Evolutionary conservation across 2,329 filamentous ascomycete genomes (phyloP), one percentile per base, ranked within the genome.

Genomic region (Aspergillus sp.): DNA sequence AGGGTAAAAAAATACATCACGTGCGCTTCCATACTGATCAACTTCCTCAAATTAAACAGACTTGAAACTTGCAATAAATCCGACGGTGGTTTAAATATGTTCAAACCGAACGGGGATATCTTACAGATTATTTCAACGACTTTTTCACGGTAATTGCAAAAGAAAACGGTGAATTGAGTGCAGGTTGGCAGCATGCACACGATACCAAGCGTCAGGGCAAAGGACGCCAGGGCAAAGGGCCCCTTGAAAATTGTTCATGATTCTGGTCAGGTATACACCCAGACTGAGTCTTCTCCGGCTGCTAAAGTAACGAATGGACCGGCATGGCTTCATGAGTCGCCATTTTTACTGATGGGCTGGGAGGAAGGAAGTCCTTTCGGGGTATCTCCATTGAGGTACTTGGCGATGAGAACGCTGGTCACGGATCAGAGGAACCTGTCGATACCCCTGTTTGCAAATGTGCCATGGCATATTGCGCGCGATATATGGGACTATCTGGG

Each of bases 401-500:
- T 67, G 7, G 73, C 75, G 9, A 74, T 72, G 65, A 67, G 62
- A 54, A 58, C 62, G 24, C 45, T 64, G 1, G 47, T 77, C n/a
- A 56, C 62, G 35, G 73, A 79, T 52, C 76, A 78, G 55, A 71
- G 74, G 11, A 64, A 53, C 21, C 55, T 80, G 17, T 71, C 67
- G 1, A 47, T 66, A 1, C 66, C 68, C 2, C 63, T 75, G 55
- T 77, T 80, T 61, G 64, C 61, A 5, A 55, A 65, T 41, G 56
- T 79, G 2, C 76, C 75, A 1, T 79, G 75, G 76, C 58, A 59
- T 17, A 60, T 79, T 47, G 77, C 76, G 1, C 60, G 65, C 43
- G 69, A 72, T 41, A 57, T 80, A 7, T 79, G 77, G 76, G 66
- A 75, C 12, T 70, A 66, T 49, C 56, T 79, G 15, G 60, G 67